Evolutionary conservation across 1,139 yeast genomes (phyloP).

Genomic region (Nakaseomyces nivariensis): DNA sequence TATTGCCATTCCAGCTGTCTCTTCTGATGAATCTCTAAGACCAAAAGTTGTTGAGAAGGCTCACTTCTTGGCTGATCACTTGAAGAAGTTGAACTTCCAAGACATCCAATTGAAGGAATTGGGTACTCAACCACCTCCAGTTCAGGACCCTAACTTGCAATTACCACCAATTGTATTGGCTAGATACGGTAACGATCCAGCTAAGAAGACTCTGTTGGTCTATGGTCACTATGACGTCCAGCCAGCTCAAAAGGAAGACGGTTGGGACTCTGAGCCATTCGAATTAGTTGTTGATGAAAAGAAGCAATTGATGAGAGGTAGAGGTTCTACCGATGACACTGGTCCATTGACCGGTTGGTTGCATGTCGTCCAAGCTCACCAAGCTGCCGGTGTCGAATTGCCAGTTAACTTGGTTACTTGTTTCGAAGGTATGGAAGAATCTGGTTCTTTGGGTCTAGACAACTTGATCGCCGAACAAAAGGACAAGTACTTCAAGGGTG

Average conservation of each 20-base stretch:
- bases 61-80: conserved; percentile 61
- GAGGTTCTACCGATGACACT: conserved; percentile 96
- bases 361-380: conserved; percentile 84
- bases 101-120: conserved; percentile 76
- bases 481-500: conserved; percentile 64
- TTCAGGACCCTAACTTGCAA: conserved; percentile 48
- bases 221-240: conserved; percentile 98
- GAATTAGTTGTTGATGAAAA: conserved; percentile 45
- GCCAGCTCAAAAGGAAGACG: conserved; percentile 87
- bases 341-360: conserved; percentile 98
- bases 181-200: conserved; percentile 74
- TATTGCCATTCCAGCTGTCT: conserved; percentile 88
- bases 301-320: conserved; percentile 58
- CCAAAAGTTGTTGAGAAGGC: conserved; percentile 84
- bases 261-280: conserved; percentile 94
- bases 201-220: conserved; percentile 72
- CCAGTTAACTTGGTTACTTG: conserved; percentile 91
- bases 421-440: conserved; percentile 99
- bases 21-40: conserved; percentile 79
- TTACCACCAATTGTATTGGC: conserved; percentile 92
- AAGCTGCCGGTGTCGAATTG: conserved; percentile 69
- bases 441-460: conserved; percentile 90
- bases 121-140: conserved; percentile 87
- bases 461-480: conserved; percentile 74
- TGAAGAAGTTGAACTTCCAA: conserved; percentile 60